Conservation (phyloP, 345 rosid genomes). For the Corchorus capsularis region DNA sequence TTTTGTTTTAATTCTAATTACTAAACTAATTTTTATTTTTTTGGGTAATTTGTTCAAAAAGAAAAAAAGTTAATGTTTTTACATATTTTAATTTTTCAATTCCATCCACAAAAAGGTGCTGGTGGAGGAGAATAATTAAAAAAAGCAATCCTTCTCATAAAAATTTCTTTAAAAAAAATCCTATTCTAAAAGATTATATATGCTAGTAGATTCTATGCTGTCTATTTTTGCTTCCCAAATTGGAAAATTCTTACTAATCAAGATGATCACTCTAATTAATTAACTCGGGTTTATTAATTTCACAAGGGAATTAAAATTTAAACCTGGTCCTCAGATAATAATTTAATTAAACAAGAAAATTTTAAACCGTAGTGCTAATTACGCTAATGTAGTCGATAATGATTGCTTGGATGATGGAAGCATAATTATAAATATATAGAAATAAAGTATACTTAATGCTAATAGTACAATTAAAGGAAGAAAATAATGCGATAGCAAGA, state of each 20-base stretch:
- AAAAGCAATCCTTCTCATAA: neutral
- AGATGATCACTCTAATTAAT: neutral
- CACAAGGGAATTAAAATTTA: no score
- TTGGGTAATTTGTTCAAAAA: neutral
- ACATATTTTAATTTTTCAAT: no score
- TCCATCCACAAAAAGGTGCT: neutral
- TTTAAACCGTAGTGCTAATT: constrained; percentile 28
- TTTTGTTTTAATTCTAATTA: no score
- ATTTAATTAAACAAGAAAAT: neutral
- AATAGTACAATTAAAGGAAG: constrained; percentile 62
- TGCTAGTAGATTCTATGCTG: neutral
- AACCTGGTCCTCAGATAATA: neutral
- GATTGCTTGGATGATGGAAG: constrained; percentile 64
- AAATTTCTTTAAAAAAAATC: neutral
- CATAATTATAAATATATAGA: constrained; percentile 44
- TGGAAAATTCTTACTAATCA: constrained; percentile 9
- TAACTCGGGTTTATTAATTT: constrained; percentile 4
- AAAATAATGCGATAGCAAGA: constrained; percentile 51
- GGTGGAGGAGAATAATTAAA: neutral
- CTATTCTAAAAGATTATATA: constrained; percentile 7
- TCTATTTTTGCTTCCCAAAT: constrained; percentile 10
- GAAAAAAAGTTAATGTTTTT: neutral
- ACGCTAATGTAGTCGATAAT: constrained; percentile 42
- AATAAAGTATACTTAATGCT: constrained; percentile 44
- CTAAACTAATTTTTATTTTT: no score